Percentiles rank a stretch among this genome's conserved stretches.
phyloP scores from a whole-genome alignment of 2,329 filamentous ascomycete species.

The Ampelomyces quisqualis region DNA sequence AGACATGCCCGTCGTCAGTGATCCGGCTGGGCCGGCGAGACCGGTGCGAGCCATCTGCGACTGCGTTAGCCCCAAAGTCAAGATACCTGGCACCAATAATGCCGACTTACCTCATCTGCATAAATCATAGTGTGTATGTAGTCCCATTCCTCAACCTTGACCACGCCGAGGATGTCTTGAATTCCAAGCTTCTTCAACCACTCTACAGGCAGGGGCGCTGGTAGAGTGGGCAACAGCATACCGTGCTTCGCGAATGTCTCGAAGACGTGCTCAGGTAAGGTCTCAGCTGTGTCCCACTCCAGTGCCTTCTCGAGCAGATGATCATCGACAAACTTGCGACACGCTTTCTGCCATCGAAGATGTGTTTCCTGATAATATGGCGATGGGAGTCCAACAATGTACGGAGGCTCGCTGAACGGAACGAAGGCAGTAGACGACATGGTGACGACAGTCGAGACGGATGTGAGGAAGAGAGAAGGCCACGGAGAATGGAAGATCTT shows the following conservation, averaged over 20 bases:
- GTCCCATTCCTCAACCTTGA: slow-evolving; percentile 73
- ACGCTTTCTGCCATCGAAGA: slow-evolving; percentile 65
- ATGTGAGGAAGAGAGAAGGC: background rate
- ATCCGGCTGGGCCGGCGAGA: slow-evolving; percentile 62
- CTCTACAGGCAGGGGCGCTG: slow-evolving; percentile 66
- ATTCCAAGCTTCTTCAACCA: slow-evolving; percentile 68
- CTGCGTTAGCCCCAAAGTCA: slow-evolving; percentile 4
- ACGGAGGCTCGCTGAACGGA: slow-evolving; percentile 73
- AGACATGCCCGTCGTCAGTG: slow-evolving; percentile 70
- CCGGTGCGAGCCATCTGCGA: slow-evolving; percentile 64
- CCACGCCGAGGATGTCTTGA: slow-evolving; percentile 63
- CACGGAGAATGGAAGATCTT: background rate
- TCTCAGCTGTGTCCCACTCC: slow-evolving; percentile 69
- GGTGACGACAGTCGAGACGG: slow-evolving; percentile 2
- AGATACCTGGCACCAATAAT: background rate
- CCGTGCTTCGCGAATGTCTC: slow-evolving; percentile 63
- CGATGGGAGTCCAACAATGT: slow-evolving; percentile 67
- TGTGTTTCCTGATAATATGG: slow-evolving; percentile 70
- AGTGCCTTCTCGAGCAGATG: slow-evolving; percentile 63
- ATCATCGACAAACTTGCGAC: slow-evolving; percentile 65
- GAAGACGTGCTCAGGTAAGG: slow-evolving; percentile 65
- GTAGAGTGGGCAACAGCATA: slow-evolving; percentile 70
- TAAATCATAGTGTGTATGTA: slow-evolving; percentile 71
- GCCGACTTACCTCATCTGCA: slow-evolving; percentile 58
- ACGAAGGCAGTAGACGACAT: slow-evolving; percentile 45